Evolutionary conservation across 1,284 basidiomycete genomes (phyloP), one percentile per base, ranked within the genome.

Genomic region (Neotropicomus parvogracilis): DNA sequence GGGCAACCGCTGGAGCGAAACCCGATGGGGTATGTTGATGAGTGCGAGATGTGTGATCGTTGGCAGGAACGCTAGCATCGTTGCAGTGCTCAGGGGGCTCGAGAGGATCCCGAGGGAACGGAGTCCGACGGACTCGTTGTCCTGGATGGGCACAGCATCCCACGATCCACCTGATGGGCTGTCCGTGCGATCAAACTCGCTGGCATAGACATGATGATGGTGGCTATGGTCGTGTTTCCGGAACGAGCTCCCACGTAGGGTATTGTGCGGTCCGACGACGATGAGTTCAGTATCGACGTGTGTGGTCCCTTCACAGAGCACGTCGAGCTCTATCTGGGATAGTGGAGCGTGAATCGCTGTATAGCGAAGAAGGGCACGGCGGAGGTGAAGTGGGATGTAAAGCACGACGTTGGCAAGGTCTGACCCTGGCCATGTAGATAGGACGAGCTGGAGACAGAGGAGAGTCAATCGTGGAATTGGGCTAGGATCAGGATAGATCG

Each of bases 201-300:
- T n/a, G 9, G 20, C 11, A 6, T 11, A 16, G 14, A 3, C n/a
- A 2, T 36, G 14, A 21, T n/a, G 3, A 2, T 36, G 14, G 21
- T n/a, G 3, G 17, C 28, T 11, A 12, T 6, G 38, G 13, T 20
- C 17, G 26, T 20, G 17, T 37, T 48, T 52, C 46, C 63, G 59
- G 53, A 82, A 74, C 46, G 71, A 64, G 35, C 75, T 70, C 20
- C 72, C 69, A 16, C 65, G 71, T 3, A 82, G 57, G 3, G 63
- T 58, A 6, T 73, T 73, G 29, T 68, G 62, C 0, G 80, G 80
- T 8, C 81, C 82, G 16, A 85, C 72, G 24, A 88, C 60, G 40
- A 87, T 60, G 13, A 85, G 66, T 50, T 88, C 85, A 0, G 81
- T 79, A 39, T 79, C 75, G 4, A 73, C 71, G 58, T 83, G 78